Percentiles rank a stretch among this genome's conserved stretches.
These are phyloP conservation scores for Fusarium domesticum DNA, from an alignment of 2,329 filamentous ascomycete genomes.

Conservation along the genomic window DNA sequence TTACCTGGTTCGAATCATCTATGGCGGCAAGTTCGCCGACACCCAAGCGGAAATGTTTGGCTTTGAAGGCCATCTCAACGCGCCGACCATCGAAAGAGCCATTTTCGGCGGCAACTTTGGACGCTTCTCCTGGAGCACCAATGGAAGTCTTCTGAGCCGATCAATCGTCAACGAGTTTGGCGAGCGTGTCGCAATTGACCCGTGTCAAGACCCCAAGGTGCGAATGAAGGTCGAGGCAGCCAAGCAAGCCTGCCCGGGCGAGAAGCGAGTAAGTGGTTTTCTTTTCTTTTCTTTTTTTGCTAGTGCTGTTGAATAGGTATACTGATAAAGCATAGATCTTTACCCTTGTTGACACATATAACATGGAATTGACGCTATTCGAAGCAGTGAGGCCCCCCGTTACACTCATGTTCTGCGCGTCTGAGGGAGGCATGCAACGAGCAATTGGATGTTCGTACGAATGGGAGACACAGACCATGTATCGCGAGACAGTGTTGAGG, in stretches of 20 bases:
- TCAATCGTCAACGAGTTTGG: slow-evolving; percentile 26
- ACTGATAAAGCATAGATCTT: slow-evolving; percentile 28
- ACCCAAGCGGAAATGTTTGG: slow-evolving; percentile 33
- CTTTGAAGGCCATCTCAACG: slow-evolving; percentile 33
- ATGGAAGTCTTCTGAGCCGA: slow-evolving; percentile 29
- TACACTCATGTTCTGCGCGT: slow-evolving; percentile 29
- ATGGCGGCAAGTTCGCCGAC: slow-evolving; percentile 31
- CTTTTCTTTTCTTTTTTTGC: too few species aligned
- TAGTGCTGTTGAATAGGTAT: not conserved
- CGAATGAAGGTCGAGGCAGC: slow-evolving; percentile 27
- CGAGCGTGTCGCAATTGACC: slow-evolving; percentile 30
- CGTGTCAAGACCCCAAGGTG: slow-evolving; percentile 24
- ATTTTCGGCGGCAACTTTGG: slow-evolving; percentile 32
- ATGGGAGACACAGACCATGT: slow-evolving; percentile 29
- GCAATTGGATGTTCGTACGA: slow-evolving; percentile 28
- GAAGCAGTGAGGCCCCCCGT: slow-evolving; percentile 29
- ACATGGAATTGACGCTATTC: slow-evolving; percentile 36
- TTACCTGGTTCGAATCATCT: slow-evolving; percentile 24
- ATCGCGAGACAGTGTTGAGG: slow-evolving; percentile 27
- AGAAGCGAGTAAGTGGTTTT: slow-evolving; percentile 26
- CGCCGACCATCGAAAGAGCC: slow-evolving; percentile 28
- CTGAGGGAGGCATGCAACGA: slow-evolving; percentile 29
- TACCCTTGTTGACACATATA: slow-evolving; percentile 37
- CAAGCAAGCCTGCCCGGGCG: slow-evolving; percentile 26
- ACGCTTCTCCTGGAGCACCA: slow-evolving; percentile 30